These are phyloP conservation scores for Dissoconium aciculare DNA, from an alignment of 2,329 filamentous ascomycete species.

Conservation along the genomic window DNA sequence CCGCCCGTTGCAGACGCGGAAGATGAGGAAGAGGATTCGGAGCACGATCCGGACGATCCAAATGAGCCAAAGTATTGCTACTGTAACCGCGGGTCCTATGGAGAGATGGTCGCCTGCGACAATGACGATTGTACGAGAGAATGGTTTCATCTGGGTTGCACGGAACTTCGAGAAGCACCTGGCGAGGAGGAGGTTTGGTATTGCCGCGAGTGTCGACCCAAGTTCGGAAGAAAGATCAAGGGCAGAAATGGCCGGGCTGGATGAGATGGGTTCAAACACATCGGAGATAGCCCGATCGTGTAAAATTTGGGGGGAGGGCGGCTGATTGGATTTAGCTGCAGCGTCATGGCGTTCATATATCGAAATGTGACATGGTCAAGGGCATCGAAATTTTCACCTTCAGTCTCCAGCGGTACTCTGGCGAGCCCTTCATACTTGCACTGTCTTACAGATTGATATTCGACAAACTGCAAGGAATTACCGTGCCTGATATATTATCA, in stretches of 20 bases:
- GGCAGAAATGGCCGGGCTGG: constrained; percentile 10
- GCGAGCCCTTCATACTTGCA: too few relatives aligned
- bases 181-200: constrained; percentile 39
- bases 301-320: too few relatives aligned
- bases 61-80: constrained; percentile 50
- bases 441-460: too few relatives aligned
- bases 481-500: too few relatives aligned
- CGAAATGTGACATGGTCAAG: too few relatives aligned
- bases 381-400: too few relatives aligned
- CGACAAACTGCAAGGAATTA: too few relatives aligned
- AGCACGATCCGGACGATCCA: constrained; percentile 31
- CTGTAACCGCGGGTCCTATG: constrained; percentile 49
- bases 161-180: constrained; percentile 45
- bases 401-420: too few relatives aligned
- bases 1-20: constrained; percentile 2
- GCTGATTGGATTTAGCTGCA: too few relatives aligned
- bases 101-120: constrained; percentile 54
- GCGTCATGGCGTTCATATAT: too few relatives aligned
- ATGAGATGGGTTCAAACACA: constrained; percentile 6
- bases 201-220: constrained; percentile 35
- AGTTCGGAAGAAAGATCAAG: constrained; percentile 9
- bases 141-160: constrained; percentile 54
- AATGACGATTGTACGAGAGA: constrained; percentile 49
- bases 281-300: background rate
- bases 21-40: constrained; percentile 19